phyloP scores from a whole-genome alignment of 1,139 yeast species.

The Citeromyces hawaiiensis region DNA sequence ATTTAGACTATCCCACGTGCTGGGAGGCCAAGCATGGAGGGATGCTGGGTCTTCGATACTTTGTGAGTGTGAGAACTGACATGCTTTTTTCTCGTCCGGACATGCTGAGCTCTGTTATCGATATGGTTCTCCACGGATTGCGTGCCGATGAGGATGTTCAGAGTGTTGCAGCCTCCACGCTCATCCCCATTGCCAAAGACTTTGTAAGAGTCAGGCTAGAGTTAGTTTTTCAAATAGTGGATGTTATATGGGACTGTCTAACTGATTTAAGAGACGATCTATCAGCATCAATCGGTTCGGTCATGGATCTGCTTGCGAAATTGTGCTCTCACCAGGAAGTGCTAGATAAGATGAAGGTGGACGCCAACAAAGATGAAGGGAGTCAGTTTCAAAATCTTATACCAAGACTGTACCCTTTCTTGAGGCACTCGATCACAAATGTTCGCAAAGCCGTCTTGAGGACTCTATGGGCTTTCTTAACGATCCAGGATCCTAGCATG shows the following conservation, averaged over 20 bases:
- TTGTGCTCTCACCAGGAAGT: constrained; percentile 77
- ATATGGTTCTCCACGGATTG: constrained; percentile 81
- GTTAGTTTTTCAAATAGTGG: constrained; percentile 49
- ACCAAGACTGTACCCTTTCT: constrained; percentile 86
- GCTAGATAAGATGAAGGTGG: constrained; percentile 51
- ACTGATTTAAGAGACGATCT: constrained; percentile 80
- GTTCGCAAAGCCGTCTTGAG: constrained; percentile 84
- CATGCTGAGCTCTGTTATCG: constrained; percentile 58
- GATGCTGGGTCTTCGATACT: constrained; percentile 82
- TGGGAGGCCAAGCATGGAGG: constrained; percentile 99
- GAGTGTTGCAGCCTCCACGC: constrained; percentile 89
- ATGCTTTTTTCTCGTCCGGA: constrained; percentile 45
- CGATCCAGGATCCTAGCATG: constrained; percentile 49
- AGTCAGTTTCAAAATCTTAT: constrained; percentile 61
- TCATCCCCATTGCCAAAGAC: constrained; percentile 79
- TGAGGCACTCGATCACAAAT: constrained; percentile 86
- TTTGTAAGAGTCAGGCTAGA: constrained; percentile 56
- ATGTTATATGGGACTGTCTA: constrained; percentile 81
- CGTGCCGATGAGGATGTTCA: constrained; percentile 90
- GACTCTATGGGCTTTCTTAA: constrained; percentile 66
- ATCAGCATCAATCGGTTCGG: constrained; percentile 90
- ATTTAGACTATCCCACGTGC: constrained; percentile 25
- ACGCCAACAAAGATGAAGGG: constrained; percentile 34
- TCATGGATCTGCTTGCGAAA: constrained; percentile 87
- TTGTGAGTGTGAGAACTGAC: constrained; percentile 82